Conservation (phyloP, 768 basidiomycete genomes). For the Macrocybe gigantea region DNA sequence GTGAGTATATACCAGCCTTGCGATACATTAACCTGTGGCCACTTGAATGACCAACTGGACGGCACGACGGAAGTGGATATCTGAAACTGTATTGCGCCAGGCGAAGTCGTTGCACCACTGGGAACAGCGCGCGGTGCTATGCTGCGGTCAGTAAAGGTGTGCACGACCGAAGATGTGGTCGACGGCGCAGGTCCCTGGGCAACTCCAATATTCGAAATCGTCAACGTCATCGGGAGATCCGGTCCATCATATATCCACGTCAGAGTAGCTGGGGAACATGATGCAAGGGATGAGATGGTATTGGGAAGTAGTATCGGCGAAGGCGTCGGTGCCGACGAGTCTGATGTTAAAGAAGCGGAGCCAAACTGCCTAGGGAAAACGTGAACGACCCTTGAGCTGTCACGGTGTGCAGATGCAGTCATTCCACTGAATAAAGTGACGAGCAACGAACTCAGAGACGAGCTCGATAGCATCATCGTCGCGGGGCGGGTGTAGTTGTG, state of each 20-base stretch:
- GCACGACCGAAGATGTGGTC: slow-evolving; percentile 4
- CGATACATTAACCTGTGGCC: slow-evolving; percentile 40
- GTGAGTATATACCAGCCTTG: slow-evolving; percentile 34
- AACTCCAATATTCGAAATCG: slow-evolving; percentile 33
- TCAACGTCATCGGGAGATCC: slow-evolving; percentile 21
- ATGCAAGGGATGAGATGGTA: slow-evolving; percentile 10
- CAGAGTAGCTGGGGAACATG: slow-evolving; percentile 22
- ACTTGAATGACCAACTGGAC: slow-evolving; percentile 22
- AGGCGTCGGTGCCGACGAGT: background rate
- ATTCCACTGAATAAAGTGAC: too few relatives aligned
- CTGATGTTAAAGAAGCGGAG: too few relatives aligned
- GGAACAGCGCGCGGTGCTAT: background rate
- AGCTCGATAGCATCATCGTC: too few relatives aligned
- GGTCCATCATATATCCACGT: slow-evolving; percentile 36
- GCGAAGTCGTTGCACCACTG: too few relatives aligned
- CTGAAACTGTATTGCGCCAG: too few relatives aligned
- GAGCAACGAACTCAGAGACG: too few relatives aligned
- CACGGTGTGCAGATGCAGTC: too few relatives aligned
- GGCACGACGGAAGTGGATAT: too few relatives aligned
- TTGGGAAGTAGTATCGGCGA: slow-evolving; percentile 16
- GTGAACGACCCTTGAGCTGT: too few relatives aligned
- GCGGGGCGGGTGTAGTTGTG: too few relatives aligned
- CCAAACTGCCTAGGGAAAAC: too few relatives aligned
- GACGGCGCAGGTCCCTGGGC: slow-evolving; percentile 12
- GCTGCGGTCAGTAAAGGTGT: slow-evolving; percentile 2